Conservation (phyloP, 306 rosid genomes). For the Vicia faba region DNA sequence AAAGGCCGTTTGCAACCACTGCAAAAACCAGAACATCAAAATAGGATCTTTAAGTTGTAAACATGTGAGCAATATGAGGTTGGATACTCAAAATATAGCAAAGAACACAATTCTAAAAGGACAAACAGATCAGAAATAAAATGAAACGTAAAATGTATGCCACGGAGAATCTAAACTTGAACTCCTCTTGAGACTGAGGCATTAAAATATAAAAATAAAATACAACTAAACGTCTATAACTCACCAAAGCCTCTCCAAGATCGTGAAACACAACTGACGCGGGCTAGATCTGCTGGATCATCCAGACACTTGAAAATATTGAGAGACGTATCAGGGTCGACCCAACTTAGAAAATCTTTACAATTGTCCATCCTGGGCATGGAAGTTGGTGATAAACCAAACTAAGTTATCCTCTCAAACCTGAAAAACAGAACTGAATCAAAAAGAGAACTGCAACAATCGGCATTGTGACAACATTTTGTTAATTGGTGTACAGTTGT, state of each 20-base stretch:
- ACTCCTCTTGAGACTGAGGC: too few species aligned
- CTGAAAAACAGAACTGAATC: slow-evolving; percentile 48
- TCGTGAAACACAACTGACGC: slow-evolving; percentile 62
- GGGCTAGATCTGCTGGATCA: slow-evolving; percentile 62
- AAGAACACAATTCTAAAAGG: slow-evolving; percentile 21
- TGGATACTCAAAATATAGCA: slow-evolving; percentile 5
- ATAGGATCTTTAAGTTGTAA: slow-evolving; percentile 11
- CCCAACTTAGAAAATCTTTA: slow-evolving; percentile 54
- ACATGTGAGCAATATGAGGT: not conserved
- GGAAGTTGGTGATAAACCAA: slow-evolving; percentile 26
- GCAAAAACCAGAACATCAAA: slow-evolving; percentile 44
- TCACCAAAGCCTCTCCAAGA: slow-evolving; percentile 70
- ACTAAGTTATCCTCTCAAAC: slow-evolving; percentile 35
- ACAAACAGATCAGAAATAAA: slow-evolving; percentile 16
- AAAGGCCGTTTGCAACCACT: slow-evolving; percentile 72
- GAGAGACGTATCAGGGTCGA: slow-evolving; percentile 56
- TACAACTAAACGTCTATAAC: slow-evolving; percentile 46
- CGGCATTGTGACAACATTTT: not conserved
- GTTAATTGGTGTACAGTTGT: not conserved
- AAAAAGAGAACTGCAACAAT: slow-evolving; percentile 28
- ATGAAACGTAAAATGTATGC: not conserved
- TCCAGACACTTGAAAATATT: slow-evolving; percentile 62
- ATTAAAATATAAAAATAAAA: not conserved
- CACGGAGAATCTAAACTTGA: too few species aligned
- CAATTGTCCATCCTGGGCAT: slow-evolving; percentile 43